Conservation (phyloP, 805 yeast species). For the Candida krabiensis region DNA sequence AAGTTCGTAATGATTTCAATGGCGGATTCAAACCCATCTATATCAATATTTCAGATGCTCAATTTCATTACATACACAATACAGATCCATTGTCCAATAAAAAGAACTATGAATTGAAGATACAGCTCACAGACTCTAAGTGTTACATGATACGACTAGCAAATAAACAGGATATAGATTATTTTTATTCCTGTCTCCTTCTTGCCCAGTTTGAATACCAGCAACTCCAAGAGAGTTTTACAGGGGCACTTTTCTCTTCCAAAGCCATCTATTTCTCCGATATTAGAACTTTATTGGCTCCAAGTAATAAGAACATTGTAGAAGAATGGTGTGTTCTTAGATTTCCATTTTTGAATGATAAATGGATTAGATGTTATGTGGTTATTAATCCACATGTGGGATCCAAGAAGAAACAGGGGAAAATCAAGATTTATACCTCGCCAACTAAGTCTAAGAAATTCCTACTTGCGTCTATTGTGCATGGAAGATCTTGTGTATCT, state of each 20-base stretch:
- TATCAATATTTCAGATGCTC: conserved; percentile 51
- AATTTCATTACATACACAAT: conserved; percentile 18
- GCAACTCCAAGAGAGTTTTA: conserved; percentile 59
- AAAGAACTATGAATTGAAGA: conserved; percentile 14
- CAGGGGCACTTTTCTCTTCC: conserved; percentile 61
- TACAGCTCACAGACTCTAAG: conserved; percentile 27
- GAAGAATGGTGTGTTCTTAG: conserved; percentile 65
- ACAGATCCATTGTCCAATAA: conserved; percentile 7
- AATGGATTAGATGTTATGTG: conserved; percentile 58
- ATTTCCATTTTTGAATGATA: conserved; percentile 55
- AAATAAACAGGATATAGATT: conserved; percentile 26
- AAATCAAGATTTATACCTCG: conserved; percentile 52
- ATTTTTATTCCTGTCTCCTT: conserved; percentile 45
- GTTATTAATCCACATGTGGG: conserved; percentile 48
- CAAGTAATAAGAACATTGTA: conserved; percentile 44
- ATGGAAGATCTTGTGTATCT: conserved; percentile 48
- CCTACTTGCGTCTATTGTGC: conserved; percentile 49
- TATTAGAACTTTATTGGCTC: conserved; percentile 55
- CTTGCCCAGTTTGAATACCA: conserved; percentile 58
- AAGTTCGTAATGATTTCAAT: conserved; percentile 30
- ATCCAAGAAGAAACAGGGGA: conserved; percentile 43
- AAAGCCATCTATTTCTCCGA: conserved; percentile 59
- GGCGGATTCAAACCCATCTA: conserved; percentile 49
- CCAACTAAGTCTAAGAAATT: conserved; percentile 50
- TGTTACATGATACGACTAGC: conserved; percentile 25